These are phyloP conservation scores for Arctostaphylos glauca DNA, from an alignment of 148 eudicot species.

Conservation along the genomic window DNA sequence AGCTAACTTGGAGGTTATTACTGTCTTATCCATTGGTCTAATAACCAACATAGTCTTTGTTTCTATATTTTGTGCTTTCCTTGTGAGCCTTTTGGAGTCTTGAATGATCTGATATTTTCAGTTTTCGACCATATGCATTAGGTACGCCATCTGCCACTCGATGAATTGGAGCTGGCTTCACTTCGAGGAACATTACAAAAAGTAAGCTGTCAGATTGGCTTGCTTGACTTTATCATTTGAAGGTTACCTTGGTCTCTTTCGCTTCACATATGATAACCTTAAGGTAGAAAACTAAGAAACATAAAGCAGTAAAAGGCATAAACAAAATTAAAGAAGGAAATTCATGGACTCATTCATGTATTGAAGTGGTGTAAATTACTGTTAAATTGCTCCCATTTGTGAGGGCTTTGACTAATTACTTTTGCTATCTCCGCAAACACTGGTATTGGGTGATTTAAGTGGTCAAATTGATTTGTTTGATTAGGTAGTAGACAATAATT, in stretches of 20 bases:
- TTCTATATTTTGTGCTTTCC: slow-evolving; percentile 3
- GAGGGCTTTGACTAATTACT: neutral
- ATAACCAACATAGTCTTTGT: neutral
- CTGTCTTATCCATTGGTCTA: slow-evolving; percentile 10
- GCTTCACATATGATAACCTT: neutral
- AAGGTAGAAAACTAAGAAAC: neutral
- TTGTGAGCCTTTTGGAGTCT: neutral
- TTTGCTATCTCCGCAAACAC: neutral
- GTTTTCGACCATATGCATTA: slow-evolving; percentile 25
- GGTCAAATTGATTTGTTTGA: too few relatives aligned
- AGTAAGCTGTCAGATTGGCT: slow-evolving; percentile 42
- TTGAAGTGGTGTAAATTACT: neutral
- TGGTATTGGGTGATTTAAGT: too few relatives aligned
- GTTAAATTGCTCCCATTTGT: neutral
- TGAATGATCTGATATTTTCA: slow-evolving; percentile 13
- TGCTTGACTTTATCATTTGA: slow-evolving; percentile 11
- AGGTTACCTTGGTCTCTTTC: neutral
- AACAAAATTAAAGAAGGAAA: neutral
- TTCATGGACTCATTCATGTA: neutral
- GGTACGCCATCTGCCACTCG: slow-evolving; percentile 94
- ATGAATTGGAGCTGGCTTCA: slow-evolving; percentile 97
- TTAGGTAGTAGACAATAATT: too few relatives aligned
- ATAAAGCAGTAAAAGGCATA: neutral
- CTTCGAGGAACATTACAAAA: slow-evolving; percentile 89
- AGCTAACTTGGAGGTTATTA: slow-evolving; percentile 74